Conservation (phyloP, 164 flowering plant genomes). For the Vitis rupestris region DNA sequence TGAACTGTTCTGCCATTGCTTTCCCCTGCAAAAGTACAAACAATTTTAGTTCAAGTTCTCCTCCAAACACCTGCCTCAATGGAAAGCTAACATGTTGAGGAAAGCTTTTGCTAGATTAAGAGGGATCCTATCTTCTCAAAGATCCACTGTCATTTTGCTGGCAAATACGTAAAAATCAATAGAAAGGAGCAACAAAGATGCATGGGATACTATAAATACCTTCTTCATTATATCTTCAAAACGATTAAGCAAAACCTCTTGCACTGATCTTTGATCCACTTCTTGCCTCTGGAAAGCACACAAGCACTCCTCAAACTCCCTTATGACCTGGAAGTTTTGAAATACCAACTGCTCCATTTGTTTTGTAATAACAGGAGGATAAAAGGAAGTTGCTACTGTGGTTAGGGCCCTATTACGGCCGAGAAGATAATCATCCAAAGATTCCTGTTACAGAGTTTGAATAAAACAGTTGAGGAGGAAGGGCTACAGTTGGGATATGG, state of each 20-base stretch:
- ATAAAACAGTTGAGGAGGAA: background rate
- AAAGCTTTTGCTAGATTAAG: background rate
- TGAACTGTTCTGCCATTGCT: slow-evolving; percentile 29
- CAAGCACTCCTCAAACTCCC: slow-evolving; percentile 45
- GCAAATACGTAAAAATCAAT: background rate
- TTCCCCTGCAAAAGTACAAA: slow-evolving; percentile 48
- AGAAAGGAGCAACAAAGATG: background rate
- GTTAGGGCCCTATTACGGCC: slow-evolving; percentile 28
- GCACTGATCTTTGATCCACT: slow-evolving; percentile 34
- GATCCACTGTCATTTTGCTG: too few relatives aligned
- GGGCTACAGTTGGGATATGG: background rate
- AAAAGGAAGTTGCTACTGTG: slow-evolving; percentile 16
- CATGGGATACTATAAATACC: slow-evolving; percentile 28
- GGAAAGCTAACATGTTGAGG: background rate
- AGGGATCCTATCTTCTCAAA: background rate
- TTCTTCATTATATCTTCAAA: slow-evolving; percentile 39
- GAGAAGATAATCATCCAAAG: slow-evolving; percentile 58
- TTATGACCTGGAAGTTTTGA: slow-evolving; percentile 52
- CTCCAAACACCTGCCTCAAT: background rate
- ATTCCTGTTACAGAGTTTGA: slow-evolving; percentile 45
- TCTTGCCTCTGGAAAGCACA: slow-evolving; percentile 25
- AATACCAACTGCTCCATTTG: slow-evolving; percentile 50
- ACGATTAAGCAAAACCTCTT: slow-evolving; percentile 40
- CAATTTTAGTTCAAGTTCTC: background rate
- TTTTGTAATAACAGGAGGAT: slow-evolving; percentile 45